A percentile compares a stretch with the other conserved stretches of the same genome.
Evolutionary conservation across 2,329 filamentous ascomycete species (phyloP).

Genomic region (Ophiostoma sp.): DNA sequence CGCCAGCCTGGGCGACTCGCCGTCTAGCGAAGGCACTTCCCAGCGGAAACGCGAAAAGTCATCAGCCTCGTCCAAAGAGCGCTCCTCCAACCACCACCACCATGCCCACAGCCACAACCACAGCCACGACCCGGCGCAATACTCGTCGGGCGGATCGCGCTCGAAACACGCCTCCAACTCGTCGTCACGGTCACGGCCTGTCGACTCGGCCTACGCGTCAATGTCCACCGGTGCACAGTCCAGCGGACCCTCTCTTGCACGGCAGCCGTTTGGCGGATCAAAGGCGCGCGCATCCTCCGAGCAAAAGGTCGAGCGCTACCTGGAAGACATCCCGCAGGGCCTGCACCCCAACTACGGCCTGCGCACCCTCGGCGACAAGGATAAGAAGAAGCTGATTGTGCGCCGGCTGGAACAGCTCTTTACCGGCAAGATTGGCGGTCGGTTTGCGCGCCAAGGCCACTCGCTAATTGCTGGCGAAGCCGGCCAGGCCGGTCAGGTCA

Average conservation of each 20-base stretch:
- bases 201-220: constrained; percentile 65
- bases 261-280: constrained; percentile 35
- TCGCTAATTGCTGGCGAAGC: background rate
- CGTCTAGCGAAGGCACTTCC: constrained; percentile 39
- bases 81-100: constrained; percentile 29
- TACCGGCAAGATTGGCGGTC: constrained; percentile 58
- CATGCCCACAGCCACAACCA: constrained; percentile 28
- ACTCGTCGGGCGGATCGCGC: constrained; percentile 40
- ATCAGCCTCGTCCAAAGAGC: constrained; percentile 32
- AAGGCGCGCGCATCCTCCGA: constrained; percentile 44
- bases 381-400: constrained; percentile 73
- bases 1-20: constrained; percentile 49
- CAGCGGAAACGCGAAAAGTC: constrained; percentile 42
- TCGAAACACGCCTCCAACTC: constrained; percentile 51
- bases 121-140: constrained; percentile 26
- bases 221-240: constrained; percentile 51
- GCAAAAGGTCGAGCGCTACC: constrained; percentile 62
- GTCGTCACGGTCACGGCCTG: constrained; percentile 50
- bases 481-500: background rate
- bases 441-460: constrained; percentile 35
- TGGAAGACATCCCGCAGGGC: constrained; percentile 66
- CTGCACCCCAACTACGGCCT: constrained; percentile 55
- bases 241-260: constrained; percentile 38
- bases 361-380: constrained; percentile 59
- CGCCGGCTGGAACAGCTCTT: constrained; percentile 74